Base-by-base conservation (phyloP, 164 flowering plant species). In the Houttuynia cordata region DNA sequence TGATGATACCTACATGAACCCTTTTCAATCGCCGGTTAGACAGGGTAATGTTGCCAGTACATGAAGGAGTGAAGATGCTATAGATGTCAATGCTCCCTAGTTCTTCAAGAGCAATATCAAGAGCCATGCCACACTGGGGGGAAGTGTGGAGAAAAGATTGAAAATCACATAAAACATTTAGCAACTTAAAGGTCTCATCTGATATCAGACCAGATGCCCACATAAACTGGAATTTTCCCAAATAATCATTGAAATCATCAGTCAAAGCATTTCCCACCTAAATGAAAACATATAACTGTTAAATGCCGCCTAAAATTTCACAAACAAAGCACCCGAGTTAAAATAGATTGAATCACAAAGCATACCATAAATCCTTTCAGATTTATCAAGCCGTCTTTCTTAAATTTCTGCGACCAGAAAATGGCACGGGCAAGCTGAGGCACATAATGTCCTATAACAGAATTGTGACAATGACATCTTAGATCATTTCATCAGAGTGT, bases 181-280 rank as follows among this genome's bases (percentile, higher is more conserved):
- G 73, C 67, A 59, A 68, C 77, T 76, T 81, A 79, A 65, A 88
- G 56, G 92, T 86, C 65, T 85, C 77, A 66, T 88, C 97, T 24
- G 99, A 90, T 58, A 93, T 90, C 82, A 90, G 62, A 60, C 97
- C 99, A 63, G 84, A 59, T 18, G 96, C 70, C 99, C 99, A 90
- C 82, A 90, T 69, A 71, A 83, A 93, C 63, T 90, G 87, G 77
- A 83, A 93, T 55, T 86, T 54, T 49, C 99, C 99, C 71, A 82
- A 58, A 55, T 83, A 90, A 67, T 93, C 99, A 66, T 81, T 73
- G 69, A 62, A 82, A 66, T 93, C 95, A 73, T 93, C 96, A 6
- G 81, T 87, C 54, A 90, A 73, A 68, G 90, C 97, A 78, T 94
- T 94, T 68, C 97, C 99, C 24, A 91, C 99, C 99, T 93, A 84